Evolutionary conservation across 148 eudicot species (phyloP).

Genomic region (Camellia granthamiana): DNA sequence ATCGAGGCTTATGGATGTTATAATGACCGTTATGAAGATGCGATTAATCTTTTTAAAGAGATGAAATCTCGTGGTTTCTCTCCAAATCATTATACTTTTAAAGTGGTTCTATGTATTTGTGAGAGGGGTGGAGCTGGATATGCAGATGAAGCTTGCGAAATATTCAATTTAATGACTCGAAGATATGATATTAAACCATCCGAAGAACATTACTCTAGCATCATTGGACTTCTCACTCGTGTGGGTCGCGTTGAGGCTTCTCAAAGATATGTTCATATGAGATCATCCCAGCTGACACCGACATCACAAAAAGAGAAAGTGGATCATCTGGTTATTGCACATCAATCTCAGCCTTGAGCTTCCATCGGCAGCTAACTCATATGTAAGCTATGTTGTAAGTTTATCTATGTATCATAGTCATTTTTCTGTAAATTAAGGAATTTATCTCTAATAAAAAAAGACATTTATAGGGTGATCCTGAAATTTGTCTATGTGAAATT

Average conservation of each 20-base stretch:
- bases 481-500: not conserved
- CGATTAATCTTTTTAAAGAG: constrained; percentile 44
- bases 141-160: constrained; percentile 56
- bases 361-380: too few relatives aligned
- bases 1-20: constrained; percentile 57
- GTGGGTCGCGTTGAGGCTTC: constrained; percentile 55
- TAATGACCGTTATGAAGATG: constrained; percentile 37
- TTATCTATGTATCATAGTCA: not conserved
- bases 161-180: constrained; percentile 50
- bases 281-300: constrained; percentile 26
- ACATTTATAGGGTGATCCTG: not conserved
- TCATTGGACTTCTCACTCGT: constrained; percentile 48
- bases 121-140: constrained; percentile 78
- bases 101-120: constrained; percentile 49
- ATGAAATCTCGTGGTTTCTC: constrained; percentile 43
- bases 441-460: not conserved
- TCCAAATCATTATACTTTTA: constrained; percentile 52
- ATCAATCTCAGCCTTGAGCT: not conserved
- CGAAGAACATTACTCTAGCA: constrained; percentile 48
- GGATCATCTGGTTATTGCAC: not conserved
- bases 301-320: not conserved
- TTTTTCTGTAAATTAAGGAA: not conserved
- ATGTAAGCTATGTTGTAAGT: not conserved
- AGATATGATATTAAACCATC: constrained; percentile 41
- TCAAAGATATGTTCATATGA: constrained; percentile 41